Base-by-base conservation (phyloP, 2,329 filamentous ascomycete species). In the Aurifilum marmelostoma region DNA sequence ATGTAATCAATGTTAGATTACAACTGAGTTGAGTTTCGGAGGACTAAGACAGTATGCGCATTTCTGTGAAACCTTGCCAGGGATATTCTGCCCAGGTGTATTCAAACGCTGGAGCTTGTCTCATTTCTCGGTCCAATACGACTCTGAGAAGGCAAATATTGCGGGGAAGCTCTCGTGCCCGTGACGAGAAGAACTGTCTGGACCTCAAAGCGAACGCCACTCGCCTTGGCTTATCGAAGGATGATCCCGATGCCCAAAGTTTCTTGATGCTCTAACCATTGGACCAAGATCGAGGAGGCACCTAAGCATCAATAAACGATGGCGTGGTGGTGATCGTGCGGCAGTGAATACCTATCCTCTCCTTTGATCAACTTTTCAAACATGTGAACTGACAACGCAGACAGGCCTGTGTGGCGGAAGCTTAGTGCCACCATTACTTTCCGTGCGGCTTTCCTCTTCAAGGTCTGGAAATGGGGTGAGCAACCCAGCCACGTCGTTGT, bases 141-240 rank as follows among this genome's bases (percentile, higher is more conserved):
- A 65, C 32, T 39, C 24, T 12, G 21, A 29, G 52, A 56, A 56
- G 24, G 24, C 52, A 4, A 29, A 8, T 8, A 8, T 18, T 18
- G 63, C 63, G 50, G 63, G 63, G 63, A 65, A 65, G 63, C 47
- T 56, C 47, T 14, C 56, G n/a, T 41, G 63, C 54, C 50, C 41
- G 24, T 32, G 24, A 16, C 52, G 21, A 34, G 24, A 39, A 37
- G 62, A 65, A 29, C 39, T 32, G 18, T 56, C 39, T 47, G 29
- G 50, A 18, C 47, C 41, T 29, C 41, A 63, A n/a, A n/a, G 61
- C 39, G 43, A 34, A 16, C 52, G 52, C 52, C 52, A 56, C 24
- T 7, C 32, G 16, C 24, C 24, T 56, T 56, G 52, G 52, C 52
- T 37, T 37, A 18, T 59, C 14, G 18, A 32, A 12, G 18, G 32